Conservation (phyloP, 2,329 filamentous ascomycete genomes). For the Diplocarpon rosae region DNA sequence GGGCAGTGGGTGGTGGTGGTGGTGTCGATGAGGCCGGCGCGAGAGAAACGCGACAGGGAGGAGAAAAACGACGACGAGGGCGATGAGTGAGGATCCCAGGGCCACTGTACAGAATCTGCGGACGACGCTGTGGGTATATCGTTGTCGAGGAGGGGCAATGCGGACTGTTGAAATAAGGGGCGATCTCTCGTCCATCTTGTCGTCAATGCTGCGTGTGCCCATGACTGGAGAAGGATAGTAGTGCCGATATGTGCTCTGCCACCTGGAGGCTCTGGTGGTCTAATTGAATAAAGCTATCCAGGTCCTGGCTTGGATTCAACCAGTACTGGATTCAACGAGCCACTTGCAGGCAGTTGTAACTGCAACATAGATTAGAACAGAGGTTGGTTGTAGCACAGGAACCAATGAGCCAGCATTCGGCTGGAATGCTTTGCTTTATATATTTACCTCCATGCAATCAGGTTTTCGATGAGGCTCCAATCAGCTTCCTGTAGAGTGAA, state of each 20-base stretch:
- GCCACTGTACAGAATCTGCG: constrained; percentile 57
- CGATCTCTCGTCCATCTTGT: constrained; percentile 39
- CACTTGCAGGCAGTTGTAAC: no score
- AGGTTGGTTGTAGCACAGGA: no score
- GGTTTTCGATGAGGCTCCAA: no score
- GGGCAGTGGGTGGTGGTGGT: constrained; percentile 24
- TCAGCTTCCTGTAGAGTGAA: no score
- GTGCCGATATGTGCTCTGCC: neutral
- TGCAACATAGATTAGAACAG: no score
- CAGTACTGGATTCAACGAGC: no score
- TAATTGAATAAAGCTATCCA: neutral
- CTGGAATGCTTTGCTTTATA: no score
- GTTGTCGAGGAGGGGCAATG: constrained; percentile 39
- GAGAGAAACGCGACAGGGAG: constrained; percentile 35
- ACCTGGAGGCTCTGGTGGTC: neutral
- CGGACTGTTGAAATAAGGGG: constrained; percentile 56
- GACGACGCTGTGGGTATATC: constrained; percentile 48
- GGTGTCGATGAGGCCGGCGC: constrained; percentile 26
- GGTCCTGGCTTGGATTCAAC: neutral
- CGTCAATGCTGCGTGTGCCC: constrained; percentile 9
- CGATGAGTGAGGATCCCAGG: constrained; percentile 42
- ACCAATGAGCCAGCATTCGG: no score
- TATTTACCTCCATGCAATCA: no score
- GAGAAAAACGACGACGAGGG: constrained; percentile 30
- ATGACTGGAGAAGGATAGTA: constrained; percentile 3